Base-by-base conservation (phyloP, 1,284 basidiomycete genomes). In the Uromyces viciae-fabae region DNA sequence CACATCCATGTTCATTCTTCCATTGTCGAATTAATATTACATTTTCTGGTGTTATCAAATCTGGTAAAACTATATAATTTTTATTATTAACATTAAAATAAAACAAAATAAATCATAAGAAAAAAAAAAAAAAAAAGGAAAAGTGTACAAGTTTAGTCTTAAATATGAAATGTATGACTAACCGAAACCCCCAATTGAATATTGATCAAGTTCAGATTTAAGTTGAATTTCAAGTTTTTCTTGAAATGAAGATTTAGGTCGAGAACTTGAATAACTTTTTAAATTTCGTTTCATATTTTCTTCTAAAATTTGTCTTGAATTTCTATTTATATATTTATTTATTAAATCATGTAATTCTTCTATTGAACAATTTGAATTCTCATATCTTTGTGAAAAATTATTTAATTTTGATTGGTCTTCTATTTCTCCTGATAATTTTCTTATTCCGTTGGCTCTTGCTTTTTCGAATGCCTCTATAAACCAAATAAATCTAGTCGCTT, bases 11-110 rank as follows among this genome's bases (percentile, higher is more conserved):
- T n/a, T 62, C n/a, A 33, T 43, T 42, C 31, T 58, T 54, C 77
- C 77, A 80, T 40, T 73, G 38, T 2, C 33, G 33, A 0, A 80
- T 36, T 28, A 80, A 33, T 42, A 28, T 60, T 11, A 80, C 68
- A 46, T 72, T 80, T n/a, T 73, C 69, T 11, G 69, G 33, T 22
- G 68, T 69, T 11, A 42, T 56, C 8, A 80, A 42, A 60, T 80
- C 77, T 7, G 77, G 77, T 28, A 80, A 17, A 15, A 80, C 77
- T 80, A 43, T 31, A 0, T 28, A 15, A 42, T 36, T 40, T 4
- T 7, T 36, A 5, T 62, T 17, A 3, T 64, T 31, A 7, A 42
- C 2, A 25, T 62, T 33, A 19, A 31, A n/a, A 43, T 38, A 3
- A 22, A 42, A 43, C 31, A 74, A 15, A 33, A 15, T 7, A 22